Base-by-base conservation (phyloP, 208 protist genomes). In the Angomonas deanei region DNA sequence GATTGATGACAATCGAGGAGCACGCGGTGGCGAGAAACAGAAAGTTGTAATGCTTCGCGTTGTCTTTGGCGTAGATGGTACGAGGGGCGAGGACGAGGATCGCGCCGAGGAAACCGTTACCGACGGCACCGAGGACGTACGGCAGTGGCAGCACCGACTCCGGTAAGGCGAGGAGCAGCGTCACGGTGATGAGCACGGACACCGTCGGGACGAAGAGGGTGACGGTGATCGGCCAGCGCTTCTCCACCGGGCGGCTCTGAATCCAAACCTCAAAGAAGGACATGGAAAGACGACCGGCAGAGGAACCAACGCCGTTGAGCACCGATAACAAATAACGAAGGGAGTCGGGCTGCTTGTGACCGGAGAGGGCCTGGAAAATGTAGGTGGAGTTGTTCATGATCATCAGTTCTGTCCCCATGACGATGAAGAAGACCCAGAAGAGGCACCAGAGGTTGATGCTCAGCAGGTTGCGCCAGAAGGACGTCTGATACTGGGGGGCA, bases 11-110 rank as follows among this genome's bases (percentile, higher is more conserved):
- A 26, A 91, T 57, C 4, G 69, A 73, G 17, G 76, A 47, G 11
- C 65, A 6, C 52, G 83, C 74, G 5, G 58, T 63, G n/a, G 76
- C 70, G 4, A 74, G 59, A 42, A 78, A 78, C 57, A 66, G 77
- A 52, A 82, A 80, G 67, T 88, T 72, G 68, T 88, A 91, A 67
- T 86, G 80, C 78, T 87, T 91, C 28, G 75, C 84, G 2, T 68
- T 32, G 56, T 91, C 84, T 50, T 80, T 78, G 19, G 76, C 78
- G 71, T 78, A 91, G 38, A 88, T 80, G 38, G 78, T 82, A 32
- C 78, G 84, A 26, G 78, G 60, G 33, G 85, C 78, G 46, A 91
- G 64, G 4, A 88, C 36, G 13, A 39, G 52, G 0, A 50, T 64
- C 17, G 66, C 72, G 0, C 72, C 70, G 0, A 67, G 31, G 56